Evolutionary conservation across 2,329 filamentous ascomycete species (phyloP).

Genomic region (Pseudogymnoascus sp.): DNA sequence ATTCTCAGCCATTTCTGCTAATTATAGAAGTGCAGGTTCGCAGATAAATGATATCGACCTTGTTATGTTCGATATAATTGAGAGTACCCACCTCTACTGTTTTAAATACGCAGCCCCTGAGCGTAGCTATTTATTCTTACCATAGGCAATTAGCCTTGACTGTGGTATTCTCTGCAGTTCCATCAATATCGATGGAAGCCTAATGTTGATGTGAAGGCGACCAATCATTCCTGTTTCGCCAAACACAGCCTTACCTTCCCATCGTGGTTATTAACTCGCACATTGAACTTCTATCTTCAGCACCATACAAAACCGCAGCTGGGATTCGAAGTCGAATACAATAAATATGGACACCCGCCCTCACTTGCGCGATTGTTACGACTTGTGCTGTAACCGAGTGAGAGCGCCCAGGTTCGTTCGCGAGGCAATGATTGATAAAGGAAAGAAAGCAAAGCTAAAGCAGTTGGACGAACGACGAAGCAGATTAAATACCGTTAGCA

Average conservation of each 20-base stretch:
- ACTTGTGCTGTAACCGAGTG: too few relatives aligned
- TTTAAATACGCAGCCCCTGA: neutral
- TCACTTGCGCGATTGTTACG: neutral
- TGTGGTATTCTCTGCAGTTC: neutral
- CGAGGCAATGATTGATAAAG: too few relatives aligned
- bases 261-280: neutral
- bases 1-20: too few relatives aligned
- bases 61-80: too few relatives aligned
- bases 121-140: neutral
- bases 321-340: neutral
- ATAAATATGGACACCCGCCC: neutral
- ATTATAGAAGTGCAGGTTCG: too few relatives aligned
- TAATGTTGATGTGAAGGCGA: neutral
- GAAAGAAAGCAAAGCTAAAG: too few relatives aligned
- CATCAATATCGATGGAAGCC: neutral
- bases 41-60: too few relatives aligned
- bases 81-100: neutral
- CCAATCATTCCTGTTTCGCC: neutral
- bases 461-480: too few relatives aligned
- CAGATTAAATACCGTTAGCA: neutral
- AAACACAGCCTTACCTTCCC: neutral
- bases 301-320: neutral
- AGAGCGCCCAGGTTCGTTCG: too few relatives aligned
- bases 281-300: neutral
- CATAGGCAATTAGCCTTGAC: neutral